A percentile compares a stretch with the other conserved stretches of the same genome.
Evolutionary conservation across 2,329 filamentous ascomycete genomes (phyloP).

Genomic region (Xylaria digitata): DNA sequence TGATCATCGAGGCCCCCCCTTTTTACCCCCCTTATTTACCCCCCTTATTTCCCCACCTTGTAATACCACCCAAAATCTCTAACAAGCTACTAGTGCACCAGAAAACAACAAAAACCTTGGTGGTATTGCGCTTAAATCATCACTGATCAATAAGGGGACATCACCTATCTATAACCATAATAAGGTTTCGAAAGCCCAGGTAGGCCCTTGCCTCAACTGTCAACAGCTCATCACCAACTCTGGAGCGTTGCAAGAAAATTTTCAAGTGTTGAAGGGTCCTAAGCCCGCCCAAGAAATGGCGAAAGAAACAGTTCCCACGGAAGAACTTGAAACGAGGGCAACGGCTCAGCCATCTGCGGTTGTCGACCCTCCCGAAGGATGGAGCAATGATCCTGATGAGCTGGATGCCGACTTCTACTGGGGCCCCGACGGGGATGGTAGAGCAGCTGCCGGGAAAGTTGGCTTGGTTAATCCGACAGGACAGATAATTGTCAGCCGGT

Average conservation of each 20-base stretch:
- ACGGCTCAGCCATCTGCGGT: slow-evolving; percentile 1
- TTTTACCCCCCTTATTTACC: no score
- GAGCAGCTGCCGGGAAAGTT: background rate
- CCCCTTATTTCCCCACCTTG: no score
- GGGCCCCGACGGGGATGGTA: slow-evolving; percentile 11
- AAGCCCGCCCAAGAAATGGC: no score
- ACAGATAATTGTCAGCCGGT: background rate
- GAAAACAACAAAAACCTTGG: background rate
- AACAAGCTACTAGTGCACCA: background rate
- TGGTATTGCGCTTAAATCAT: slow-evolving; percentile 6
- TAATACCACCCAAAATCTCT: background rate
- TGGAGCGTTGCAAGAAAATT: background rate
- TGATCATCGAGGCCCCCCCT: no score
- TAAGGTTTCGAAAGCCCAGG: no score
- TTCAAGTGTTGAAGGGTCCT: no score
- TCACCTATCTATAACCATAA: no score
- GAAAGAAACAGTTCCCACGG: background rate
- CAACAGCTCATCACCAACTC: background rate
- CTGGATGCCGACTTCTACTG: slow-evolving; percentile 5
- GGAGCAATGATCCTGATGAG: slow-evolving; percentile 11
- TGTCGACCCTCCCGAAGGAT: background rate
- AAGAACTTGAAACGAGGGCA: background rate
- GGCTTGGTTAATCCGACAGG: slow-evolving; percentile 6
- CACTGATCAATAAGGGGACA: background rate
- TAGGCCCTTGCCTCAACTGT: slow-evolving; percentile 8